phyloP scores from a whole-genome alignment of 345 rosid species.

The Rubroshorea leprosula region DNA sequence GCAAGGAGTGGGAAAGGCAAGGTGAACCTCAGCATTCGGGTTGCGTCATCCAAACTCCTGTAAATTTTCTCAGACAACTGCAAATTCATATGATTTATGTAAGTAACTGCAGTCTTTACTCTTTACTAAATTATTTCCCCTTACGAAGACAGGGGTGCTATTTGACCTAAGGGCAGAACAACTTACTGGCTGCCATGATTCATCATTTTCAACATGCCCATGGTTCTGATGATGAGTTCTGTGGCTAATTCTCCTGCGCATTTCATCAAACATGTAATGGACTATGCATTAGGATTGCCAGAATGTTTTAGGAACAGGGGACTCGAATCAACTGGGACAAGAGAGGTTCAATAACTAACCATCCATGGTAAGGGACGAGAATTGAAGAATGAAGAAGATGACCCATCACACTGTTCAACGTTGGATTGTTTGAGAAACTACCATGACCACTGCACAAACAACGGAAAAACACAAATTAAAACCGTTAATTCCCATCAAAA shows the following conservation, averaged over 20 bases:
- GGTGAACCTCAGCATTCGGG: slow-evolving; percentile 60
- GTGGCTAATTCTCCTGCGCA: slow-evolving; percentile 85
- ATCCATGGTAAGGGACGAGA: slow-evolving; percentile 92
- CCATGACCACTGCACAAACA: slow-evolving; percentile 71
- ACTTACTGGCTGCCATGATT: slow-evolving; percentile 88
- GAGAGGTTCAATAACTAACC: slow-evolving; percentile 38
- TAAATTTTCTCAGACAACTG: slow-evolving; percentile 79
- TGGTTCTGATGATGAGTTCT: slow-evolving; percentile 96
- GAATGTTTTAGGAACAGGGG: neutral
- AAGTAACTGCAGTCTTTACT: neutral
- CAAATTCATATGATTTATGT: slow-evolving; percentile 9
- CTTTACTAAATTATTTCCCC: neutral
- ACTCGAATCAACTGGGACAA: neutral
- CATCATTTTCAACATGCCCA: slow-evolving; percentile 92
- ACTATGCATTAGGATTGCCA: neutral
- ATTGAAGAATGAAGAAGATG: slow-evolving; percentile 88
- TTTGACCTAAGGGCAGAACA: neutral
- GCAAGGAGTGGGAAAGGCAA: slow-evolving; percentile 88
- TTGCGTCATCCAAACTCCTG: slow-evolving; percentile 42
- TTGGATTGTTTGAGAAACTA: slow-evolving; percentile 73
- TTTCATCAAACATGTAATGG: slow-evolving; percentile 6
- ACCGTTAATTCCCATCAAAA: too few species aligned
- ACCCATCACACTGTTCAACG: slow-evolving; percentile 69
- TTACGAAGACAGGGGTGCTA: neutral
- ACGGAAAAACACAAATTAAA: slow-evolving; percentile 7